Evolutionary conservation across 805 yeast species (phyloP), one percentile per base, ranked within the genome.

Genomic region (Yarrowia sp.): DNA sequence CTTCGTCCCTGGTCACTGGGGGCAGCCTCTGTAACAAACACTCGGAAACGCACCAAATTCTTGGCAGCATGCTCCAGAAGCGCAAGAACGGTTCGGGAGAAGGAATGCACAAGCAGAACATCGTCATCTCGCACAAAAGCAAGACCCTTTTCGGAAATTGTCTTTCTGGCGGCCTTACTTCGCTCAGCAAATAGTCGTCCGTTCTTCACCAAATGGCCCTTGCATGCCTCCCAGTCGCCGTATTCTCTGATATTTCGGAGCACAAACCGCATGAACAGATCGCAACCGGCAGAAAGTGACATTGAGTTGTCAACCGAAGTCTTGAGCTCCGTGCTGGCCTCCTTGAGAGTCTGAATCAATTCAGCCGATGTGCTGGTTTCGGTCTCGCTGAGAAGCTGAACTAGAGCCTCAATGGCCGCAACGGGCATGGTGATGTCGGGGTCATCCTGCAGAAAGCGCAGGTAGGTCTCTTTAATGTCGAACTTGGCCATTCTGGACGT

Each of bases 351-450:
- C 61, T 85, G 89, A 71, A 92, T 92, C 73, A 95, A 83, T 74
- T 95, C 99, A 1, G 97, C 90, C 1, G 97, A 91, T 0, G 99
- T 95, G 9, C 91, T 83, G 8, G 99, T 98, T 74, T 91, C 92
- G 70, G 91, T 87, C 57, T 87, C 85, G 68, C 87, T 83, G 33
- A 93, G 77, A 77, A 95, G 83, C 8, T 95, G 89, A 32, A 95
- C 96, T 50, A 95, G 80, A 11, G 97, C 86, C 78, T 95, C 98
- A 72, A 95, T 95, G 39, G 99, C 99, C 47, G 99, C 99, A 38
- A 95, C 90, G 1, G 99, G 99, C 98, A 92, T 95, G 6, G 99
- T 92, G 86, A 95, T 90, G 65, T 95, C 98, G n/a, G 90, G 82
- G 77, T 95, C 98, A 60, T 92, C 97, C 69, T 84, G 85, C 68